Conservation (phyloP, 1,139 yeast genomes). For the Suhomyces bribrorum region DNA sequence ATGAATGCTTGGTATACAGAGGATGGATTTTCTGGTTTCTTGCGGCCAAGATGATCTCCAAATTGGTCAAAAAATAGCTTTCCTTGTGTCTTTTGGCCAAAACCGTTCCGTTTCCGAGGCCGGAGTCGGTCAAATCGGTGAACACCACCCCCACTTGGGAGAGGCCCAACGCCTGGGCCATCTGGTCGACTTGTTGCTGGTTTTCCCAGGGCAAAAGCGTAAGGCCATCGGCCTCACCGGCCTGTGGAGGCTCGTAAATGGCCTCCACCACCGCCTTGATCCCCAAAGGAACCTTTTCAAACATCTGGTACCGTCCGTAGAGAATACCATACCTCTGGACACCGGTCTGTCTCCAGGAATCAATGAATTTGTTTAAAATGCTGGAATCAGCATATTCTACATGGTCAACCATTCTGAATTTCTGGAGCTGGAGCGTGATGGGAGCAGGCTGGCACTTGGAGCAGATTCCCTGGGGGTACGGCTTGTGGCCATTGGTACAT, state of each 20-base stretch:
- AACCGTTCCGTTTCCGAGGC: slow-evolving; percentile 83
- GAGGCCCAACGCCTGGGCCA: slow-evolving; percentile 67
- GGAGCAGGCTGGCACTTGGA: slow-evolving; percentile 98
- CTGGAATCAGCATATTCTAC: slow-evolving; percentile 81
- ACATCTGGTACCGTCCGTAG: slow-evolving; percentile 77
- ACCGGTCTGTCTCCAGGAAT: slow-evolving; percentile 89
- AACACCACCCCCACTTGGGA: slow-evolving; percentile 79
- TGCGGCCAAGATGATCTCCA: slow-evolving; percentile 88
- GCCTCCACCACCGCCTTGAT: slow-evolving; percentile 93
- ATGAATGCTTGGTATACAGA: slow-evolving; percentile 66
- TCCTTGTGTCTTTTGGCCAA: slow-evolving; percentile 91
- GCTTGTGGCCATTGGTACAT: slow-evolving; percentile 82
- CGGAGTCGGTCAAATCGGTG: slow-evolving; percentile 88
- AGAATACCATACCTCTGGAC: slow-evolving; percentile 82
- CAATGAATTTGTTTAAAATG: slow-evolving; percentile 79
- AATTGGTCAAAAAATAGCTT: slow-evolving; percentile 81
- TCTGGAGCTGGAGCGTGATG: slow-evolving; percentile 86
- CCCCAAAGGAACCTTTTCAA: slow-evolving; percentile 86
- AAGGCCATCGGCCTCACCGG: slow-evolving; percentile 82
- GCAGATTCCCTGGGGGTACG: slow-evolving; percentile 94
- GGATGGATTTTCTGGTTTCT: slow-evolving; percentile 68
- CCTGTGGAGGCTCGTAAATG: slow-evolving; percentile 90
- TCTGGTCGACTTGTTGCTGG: slow-evolving; percentile 50
- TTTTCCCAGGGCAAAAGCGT: slow-evolving; percentile 66
- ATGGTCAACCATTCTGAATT: slow-evolving; percentile 95